Evolutionary conservation across 2,329 filamentous ascomycete species (phyloP).

Genomic region (Fusarium scirpi): DNA sequence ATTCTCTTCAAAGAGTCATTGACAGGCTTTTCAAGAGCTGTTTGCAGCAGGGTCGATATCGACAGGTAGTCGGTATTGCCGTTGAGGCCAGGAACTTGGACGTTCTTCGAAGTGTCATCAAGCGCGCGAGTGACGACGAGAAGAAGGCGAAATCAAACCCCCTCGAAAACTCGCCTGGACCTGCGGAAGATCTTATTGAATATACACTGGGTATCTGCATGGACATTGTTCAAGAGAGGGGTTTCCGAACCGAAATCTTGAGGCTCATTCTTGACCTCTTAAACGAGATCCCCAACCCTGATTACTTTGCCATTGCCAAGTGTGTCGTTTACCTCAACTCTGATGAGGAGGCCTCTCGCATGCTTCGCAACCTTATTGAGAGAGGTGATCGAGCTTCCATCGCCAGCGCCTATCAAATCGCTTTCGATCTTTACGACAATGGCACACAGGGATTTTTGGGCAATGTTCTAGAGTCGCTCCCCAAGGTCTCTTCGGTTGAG

Average conservation of each 20-base stretch:
- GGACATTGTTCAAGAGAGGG: constrained; percentile 95
- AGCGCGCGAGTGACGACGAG: constrained; percentile 88
- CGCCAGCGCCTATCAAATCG: constrained; percentile 94
- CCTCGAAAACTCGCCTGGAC: constrained; percentile 63
- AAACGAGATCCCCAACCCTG: constrained; percentile 89
- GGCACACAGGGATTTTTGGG: constrained; percentile 96
- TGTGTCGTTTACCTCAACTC: constrained; percentile 97
- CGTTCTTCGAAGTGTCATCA: constrained; percentile 86
- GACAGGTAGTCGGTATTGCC: constrained; percentile 96
- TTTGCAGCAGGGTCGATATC: constrained; percentile 85
- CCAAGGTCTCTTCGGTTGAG: not conserved
- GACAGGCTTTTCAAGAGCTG: constrained; percentile 93
- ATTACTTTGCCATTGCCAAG: constrained; percentile 98
- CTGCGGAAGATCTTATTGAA: constrained; percentile 94
- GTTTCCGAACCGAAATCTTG: constrained; percentile 85
- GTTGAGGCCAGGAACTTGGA: constrained; percentile 94
- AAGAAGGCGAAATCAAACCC: constrained; percentile 72
- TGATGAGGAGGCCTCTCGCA: constrained; percentile 87
- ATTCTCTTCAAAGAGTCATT: constrained; percentile 85
- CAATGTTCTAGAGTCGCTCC: constrained; percentile 86
- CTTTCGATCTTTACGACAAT: constrained; percentile 98
- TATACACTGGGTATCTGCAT: constrained; percentile 97
- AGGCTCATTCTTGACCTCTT: constrained; percentile 94
- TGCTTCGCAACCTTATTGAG: constrained; percentile 84
- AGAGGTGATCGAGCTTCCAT: constrained; percentile 82